These are phyloP conservation scores for Zychaea mexicana DNA, from an alignment of 371 early-diverging fungal genomes.

Conservation along the genomic window DNA sequence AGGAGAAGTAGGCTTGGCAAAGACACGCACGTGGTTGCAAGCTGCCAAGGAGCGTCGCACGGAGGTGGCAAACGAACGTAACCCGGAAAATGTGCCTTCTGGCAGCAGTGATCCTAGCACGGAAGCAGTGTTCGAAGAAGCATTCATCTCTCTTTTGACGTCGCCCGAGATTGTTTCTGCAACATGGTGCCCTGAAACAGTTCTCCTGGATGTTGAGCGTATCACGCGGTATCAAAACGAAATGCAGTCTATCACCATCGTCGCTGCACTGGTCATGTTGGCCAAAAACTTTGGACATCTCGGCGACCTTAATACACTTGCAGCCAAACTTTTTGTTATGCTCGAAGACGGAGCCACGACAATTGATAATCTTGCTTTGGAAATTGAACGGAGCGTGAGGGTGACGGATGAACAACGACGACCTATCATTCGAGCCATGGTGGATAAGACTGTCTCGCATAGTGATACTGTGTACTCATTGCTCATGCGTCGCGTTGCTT, in stretches of 20 bases:
- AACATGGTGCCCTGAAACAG: slow-evolving; percentile 66
- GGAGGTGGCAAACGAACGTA: slow-evolving; percentile 52
- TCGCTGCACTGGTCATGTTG: slow-evolving; percentile 70
- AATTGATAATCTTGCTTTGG: slow-evolving; percentile 52
- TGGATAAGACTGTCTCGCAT: slow-evolving; percentile 71
- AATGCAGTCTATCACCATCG: slow-evolving; percentile 65
- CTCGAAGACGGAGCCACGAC: slow-evolving; percentile 52
- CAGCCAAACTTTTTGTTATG: slow-evolving; percentile 54
- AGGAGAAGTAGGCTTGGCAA: slow-evolving; percentile 44
- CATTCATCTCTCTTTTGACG: slow-evolving; percentile 58
- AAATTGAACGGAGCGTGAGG: slow-evolving; percentile 34
- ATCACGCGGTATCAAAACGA: slow-evolving; percentile 68
- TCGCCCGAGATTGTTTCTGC: slow-evolving; percentile 19
- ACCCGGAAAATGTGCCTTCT: slow-evolving; percentile 63
- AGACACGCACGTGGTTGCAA: slow-evolving; percentile 62
- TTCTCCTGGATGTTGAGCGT: slow-evolving; percentile 66
- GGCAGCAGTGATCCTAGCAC: background rate
- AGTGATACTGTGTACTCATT: slow-evolving; percentile 71
- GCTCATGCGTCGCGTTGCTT: slow-evolving; percentile 61
- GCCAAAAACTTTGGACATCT: slow-evolving; percentile 56
- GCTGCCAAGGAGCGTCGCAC: slow-evolving; percentile 33
- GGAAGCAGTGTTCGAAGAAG: slow-evolving; percentile 59
- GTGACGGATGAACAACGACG: slow-evolving; percentile 38
- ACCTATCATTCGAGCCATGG: slow-evolving; percentile 63
- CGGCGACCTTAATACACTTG: slow-evolving; percentile 31